A percentile compares a stretch with the other conserved stretches of the same genome.
Evolutionary conservation across 2,329 filamentous ascomycete species (phyloP).

Genomic region (Neonectria punicea): DNA sequence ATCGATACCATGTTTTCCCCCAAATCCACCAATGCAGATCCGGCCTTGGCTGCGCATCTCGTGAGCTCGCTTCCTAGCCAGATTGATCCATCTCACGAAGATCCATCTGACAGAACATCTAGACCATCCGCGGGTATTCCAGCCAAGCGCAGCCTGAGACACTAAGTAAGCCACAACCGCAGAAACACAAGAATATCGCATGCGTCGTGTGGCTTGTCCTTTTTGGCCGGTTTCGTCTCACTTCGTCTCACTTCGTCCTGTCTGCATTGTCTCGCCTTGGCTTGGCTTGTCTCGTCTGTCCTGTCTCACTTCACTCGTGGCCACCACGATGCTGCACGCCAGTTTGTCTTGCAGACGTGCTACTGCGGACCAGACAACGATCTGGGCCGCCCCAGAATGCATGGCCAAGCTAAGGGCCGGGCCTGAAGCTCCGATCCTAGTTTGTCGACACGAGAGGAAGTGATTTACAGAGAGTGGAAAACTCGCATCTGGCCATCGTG

Average conservation of each 20-base stretch:
- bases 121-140: not conserved
- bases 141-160: not conserved
- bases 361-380: not conserved
- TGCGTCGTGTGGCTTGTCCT: not conserved
- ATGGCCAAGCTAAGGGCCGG: not conserved
- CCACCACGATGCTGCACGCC: not conserved
- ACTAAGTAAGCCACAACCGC: too few relatives aligned
- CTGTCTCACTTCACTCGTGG: not conserved
- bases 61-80: not conserved
- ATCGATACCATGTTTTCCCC: not conserved
- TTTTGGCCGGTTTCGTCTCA: not conserved
- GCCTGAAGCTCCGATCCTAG: not conserved
- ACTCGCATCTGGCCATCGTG: not conserved
- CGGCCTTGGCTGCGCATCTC: not conserved
- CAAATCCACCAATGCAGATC: conserved; percentile 7
- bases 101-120: not conserved
- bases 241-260: not conserved
- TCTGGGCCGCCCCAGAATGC: not conserved
- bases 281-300: too few relatives aligned
- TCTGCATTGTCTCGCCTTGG: not conserved
- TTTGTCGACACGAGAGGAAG: not conserved
- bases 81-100: not conserved
- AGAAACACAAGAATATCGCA: not conserved
- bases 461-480: not conserved
- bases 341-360: conserved; percentile 1